A percentile compares a stretch with the other conserved stretches of the same genome.
Evolutionary conservation across 2,329 filamentous ascomycete genomes (phyloP).

Genomic region (Claviceps paspali): DNA sequence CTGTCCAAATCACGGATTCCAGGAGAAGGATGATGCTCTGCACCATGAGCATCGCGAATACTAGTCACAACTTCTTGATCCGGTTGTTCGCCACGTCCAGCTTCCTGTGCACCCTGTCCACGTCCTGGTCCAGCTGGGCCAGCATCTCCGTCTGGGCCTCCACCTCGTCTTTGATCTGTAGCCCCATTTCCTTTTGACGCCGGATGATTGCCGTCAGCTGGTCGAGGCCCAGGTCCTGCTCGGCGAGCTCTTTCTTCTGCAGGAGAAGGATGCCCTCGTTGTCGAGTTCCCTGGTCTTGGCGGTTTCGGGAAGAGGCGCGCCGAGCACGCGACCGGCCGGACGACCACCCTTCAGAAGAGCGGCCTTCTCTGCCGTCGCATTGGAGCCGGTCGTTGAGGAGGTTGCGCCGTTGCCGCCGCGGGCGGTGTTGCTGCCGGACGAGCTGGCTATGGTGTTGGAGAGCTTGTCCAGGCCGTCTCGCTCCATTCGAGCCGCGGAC

Average conservation of each 20-base stretch:
- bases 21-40: conserved; percentile 14
- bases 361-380: conserved; percentile 32
- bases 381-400: not conserved
- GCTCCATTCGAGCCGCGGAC: conserved; percentile 53
- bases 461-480: conserved; percentile 60
- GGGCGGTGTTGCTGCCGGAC: conserved; percentile 15
- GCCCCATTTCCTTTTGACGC: conserved; percentile 62
- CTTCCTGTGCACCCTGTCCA: conserved; percentile 51
- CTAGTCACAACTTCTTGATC: conserved; percentile 46
- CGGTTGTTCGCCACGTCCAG: conserved; percentile 59
- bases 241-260: conserved; percentile 57
- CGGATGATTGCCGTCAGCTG: conserved; percentile 53
- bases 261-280: conserved; percentile 60
- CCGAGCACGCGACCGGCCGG: conserved; percentile 53
- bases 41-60: conserved; percentile 12
- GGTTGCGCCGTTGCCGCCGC: conserved; percentile 21
- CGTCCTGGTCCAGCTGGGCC: conserved; percentile 49
- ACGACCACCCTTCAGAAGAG: conserved; percentile 25
- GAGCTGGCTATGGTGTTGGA: conserved; percentile 37
- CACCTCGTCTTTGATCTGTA: conserved; percentile 61
- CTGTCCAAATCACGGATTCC: conserved; percentile 16
- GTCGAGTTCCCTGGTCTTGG: conserved; percentile 60
- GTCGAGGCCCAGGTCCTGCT: conserved; percentile 61
- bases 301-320: conserved; percentile 57
- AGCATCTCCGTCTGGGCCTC: conserved; percentile 58